A percentile compares a stretch with the other conserved stretches of the same genome.
Evolutionary conservation across 306 rosid species (phyloP).

Genomic region (Lathyrus sativus): DNA sequence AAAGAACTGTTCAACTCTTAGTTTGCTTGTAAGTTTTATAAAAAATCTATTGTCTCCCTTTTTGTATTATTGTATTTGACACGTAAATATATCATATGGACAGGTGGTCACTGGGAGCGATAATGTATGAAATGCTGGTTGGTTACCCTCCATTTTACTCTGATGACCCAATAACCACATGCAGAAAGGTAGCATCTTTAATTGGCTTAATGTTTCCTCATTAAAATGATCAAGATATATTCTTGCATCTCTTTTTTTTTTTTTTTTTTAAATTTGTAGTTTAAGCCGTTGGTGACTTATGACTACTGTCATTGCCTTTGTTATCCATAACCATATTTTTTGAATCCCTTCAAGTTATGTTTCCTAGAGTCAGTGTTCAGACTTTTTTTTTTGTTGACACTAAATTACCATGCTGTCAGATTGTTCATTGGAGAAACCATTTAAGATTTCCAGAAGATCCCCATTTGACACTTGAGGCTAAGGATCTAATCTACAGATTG

Average conservation of each 20-base stretch:
- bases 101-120: conserved; percentile 99
- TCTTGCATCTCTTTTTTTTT: conserved; percentile 27
- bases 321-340: conserved; percentile 23
- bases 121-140: conserved; percentile 97
- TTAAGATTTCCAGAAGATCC: conserved; percentile 88
- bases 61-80: conserved; percentile 31
- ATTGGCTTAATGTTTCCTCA: conserved; percentile 14
- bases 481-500: conserved; percentile 89
- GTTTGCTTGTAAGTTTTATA: conserved; percentile 15
- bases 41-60: conserved; percentile 24
- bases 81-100: conserved; percentile 34
- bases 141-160: conserved; percentile 98
- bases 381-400: conserved; percentile 37
- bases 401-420: conserved; percentile 57
- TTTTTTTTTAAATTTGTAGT: too few relatives aligned
- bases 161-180: conserved; percentile 88
- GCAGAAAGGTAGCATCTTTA: conserved; percentile 79
- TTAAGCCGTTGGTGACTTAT: conserved; percentile 30
- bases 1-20: conserved; percentile 24
- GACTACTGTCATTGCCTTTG: conserved; percentile 12
- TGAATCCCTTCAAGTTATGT: conserved; percentile 23
- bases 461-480: conserved; percentile 77
- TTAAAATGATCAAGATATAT: conserved; percentile 1
- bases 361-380: conserved; percentile 25
- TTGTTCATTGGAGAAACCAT: conserved; percentile 96